Base-by-base conservation (phyloP, 768 basidiomycete species). In the Hericium coralloides region DNA sequence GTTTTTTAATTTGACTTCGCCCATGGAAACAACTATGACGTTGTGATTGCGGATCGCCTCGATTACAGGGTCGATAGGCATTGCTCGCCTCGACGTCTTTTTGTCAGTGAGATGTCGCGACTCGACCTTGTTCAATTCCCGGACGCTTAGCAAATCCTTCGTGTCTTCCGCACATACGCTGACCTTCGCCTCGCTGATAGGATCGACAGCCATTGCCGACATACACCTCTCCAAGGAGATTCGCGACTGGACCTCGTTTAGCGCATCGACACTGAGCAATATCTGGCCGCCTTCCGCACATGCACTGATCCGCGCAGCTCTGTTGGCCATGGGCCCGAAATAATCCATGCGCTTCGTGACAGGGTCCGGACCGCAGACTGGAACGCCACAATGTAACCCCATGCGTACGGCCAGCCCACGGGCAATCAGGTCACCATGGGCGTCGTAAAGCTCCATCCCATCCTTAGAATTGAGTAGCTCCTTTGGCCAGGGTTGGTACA, bases 341-440 rank as follows among this genome's bases (percentile, higher is more conserved):
- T 98, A 98, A 69, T 98, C 95, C 97, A 99, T 98, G 49, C 97
- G 87, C 58, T 84, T 76, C 4, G 93, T 95, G 45, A 58, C 56
- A 62, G 66, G 18, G 70, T 99, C 97, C 3, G 84, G 79, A 66
- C 97, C 95, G 66, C 93, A 95, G 23, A 90, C 79, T 0, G 97
- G 97, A n/a, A 70, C 69, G 15, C 97, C 97, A 63, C 89, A 93
- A 68, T 99, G 97, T 41, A 99, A 87, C 41, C 97, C 95, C 95
- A 99, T 98, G 38, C 97, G 84, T 4, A 98, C 90, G 20, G 92
- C 92, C n/a, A 99, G 72, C 7, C 97, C 97, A 4, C 94, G 82
- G 37, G 89, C 84, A 54, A 98, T 79, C 55, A 92, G 67, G 39
- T 73, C 78, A 3, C 85, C 87, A 10, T 84, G 63, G 0, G 76